Base-by-base conservation (phyloP, 257 asterid species). In the Jacaranda copaia region DNA sequence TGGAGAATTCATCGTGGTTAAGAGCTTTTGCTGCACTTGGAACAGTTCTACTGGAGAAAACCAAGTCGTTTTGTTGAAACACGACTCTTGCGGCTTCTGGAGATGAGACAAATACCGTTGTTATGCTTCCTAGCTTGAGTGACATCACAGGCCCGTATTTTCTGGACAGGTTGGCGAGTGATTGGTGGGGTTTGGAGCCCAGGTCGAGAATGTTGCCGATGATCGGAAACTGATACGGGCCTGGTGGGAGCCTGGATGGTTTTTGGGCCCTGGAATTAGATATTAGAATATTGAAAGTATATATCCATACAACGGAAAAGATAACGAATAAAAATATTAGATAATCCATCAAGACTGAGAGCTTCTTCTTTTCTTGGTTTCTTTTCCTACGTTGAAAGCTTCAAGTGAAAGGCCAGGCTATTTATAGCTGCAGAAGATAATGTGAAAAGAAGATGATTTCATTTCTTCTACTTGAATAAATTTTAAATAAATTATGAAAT, bases 231-330 rank as follows among this genome's bases (percentile, higher is more conserved):
- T 64, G 66, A 13, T 9, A 51, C 2, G 89, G 87, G 10, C 89
- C 86, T n/a, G 86, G 87, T 4, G 89, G 89, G 58, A 81, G 84
- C 32, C 75, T 81, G 71, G 63, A 3, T 15, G 45, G 25, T 60
- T 74, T 78, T 39, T 67, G 71, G 67, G 57, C 66, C 65, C 58
- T 55, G 43, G 60, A 63, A 42, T 53, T 67, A 15, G 72, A 68
- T 69, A 14, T 62, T 42, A 49, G 71, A 5, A 75, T 3, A 16
- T 5, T 4, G 46, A 74, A 40, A 55, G 43, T 7, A 4, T 5
- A 35, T n/a, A 39, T 39, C 61, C 56, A 51, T 1, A 52, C 4
- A 10, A 51, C 32, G 19, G 73, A 67, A 18, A 45, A 32, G 13
- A 68, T n/a, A 40, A 78, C 6, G 11, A 74, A 42, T 0, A 78